phyloP scores from a whole-genome alignment of 805 yeast species.

The Zygotorulaspora chibaensis region DNA sequence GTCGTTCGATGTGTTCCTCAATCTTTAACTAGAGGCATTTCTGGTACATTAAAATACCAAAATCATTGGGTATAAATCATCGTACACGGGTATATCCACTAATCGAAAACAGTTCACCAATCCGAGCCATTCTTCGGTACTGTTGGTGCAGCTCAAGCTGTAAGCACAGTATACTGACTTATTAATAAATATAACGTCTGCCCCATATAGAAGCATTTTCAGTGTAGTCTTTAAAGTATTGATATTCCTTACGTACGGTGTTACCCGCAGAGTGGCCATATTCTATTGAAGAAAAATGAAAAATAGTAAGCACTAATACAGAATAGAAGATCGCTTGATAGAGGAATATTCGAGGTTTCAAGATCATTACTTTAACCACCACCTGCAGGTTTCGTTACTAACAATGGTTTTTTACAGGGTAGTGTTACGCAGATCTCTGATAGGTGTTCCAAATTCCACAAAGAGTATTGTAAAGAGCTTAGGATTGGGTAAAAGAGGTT shows the following conservation, averaged over 20 bases:
- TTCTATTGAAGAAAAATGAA: neutral
- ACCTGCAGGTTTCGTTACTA: neutral
- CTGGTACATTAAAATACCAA: too few relatives aligned
- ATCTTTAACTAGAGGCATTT: too few relatives aligned
- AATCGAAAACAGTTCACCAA: too few relatives aligned
- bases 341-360: neutral
- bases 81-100: too few relatives aligned
- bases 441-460: slow-evolving; percentile 71
- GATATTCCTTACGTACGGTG: neutral
- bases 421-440: slow-evolving; percentile 74
- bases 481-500: slow-evolving; percentile 73
- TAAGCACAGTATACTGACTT: too few relatives aligned
- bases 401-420: slow-evolving; percentile 53
- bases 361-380: neutral
- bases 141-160: too few relatives aligned
- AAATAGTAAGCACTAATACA: neutral
- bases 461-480: slow-evolving; percentile 63
- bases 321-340: neutral
- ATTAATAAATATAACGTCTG: too few relatives aligned
- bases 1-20: neutral
- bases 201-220: too few relatives aligned
- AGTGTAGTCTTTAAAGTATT: too few relatives aligned
- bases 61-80: too few relatives aligned
- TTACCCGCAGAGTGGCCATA: neutral
- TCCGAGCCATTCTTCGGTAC: too few relatives aligned